Base-by-base conservation (phyloP, 805 yeast genomes). In the Ogataea ramenticola region DNA sequence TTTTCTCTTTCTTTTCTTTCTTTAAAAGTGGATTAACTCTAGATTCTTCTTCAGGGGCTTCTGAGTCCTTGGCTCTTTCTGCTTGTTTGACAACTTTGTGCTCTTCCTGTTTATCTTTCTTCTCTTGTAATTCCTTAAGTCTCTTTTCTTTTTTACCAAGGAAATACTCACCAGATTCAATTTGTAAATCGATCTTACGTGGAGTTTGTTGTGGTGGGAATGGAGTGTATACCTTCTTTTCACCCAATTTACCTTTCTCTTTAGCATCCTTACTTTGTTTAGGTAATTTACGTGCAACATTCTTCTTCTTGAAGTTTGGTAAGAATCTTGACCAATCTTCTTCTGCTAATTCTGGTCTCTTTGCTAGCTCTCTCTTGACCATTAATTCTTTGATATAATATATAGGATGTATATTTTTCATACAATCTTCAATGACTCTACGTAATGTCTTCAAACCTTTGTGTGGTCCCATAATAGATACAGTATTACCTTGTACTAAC, bases 191-290 rank as follows among this genome's bases (percentile, higher is more conserved):
- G 66, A 93, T 74, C 86, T 93, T 90, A 73, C 98, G 84, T 60
- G 98, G 99, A 53, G 80, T 78, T 68, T 87, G 99, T 42, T 87
- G 86, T 55, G 99, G 98, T 70, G 99, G 99, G 89, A 93, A 93
- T 61, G 99, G 98, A 30, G 99, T 93, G 77, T 91, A 91, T 3
- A 79, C 82, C 67, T 83, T 90, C 72, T 77, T 74, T 43, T 65
- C 67, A 68, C 74, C 72, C 38, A 58, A 62, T 41, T 57, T 60
- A 56, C 65, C 65, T 53, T 64, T 66, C 45, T 66, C 69, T 52
- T 58, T 60, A 41, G 64, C 81, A 54, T 71, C 76, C 55, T 67
- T 77, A 57, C 75, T 69, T 63, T 77, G 79, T 66, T 76, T 79
- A 48, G 93, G 86, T 74, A 83, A 83, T 82, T 86, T 86, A 60